Evolutionary conservation across 1,139 yeast species (phyloP).

Genomic region (Hyphopichia burtonii): DNA sequence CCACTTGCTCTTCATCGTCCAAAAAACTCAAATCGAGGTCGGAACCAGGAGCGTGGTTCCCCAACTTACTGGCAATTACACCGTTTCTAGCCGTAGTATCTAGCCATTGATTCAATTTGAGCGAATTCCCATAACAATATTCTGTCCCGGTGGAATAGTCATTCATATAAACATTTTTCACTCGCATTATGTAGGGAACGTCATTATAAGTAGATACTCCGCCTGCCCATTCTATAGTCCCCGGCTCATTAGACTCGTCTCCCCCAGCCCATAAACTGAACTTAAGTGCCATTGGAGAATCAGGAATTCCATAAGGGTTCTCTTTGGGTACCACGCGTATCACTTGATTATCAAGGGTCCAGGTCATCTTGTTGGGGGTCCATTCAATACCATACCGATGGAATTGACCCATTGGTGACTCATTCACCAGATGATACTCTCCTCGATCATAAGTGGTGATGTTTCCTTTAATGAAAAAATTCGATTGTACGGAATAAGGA

Average conservation of each 20-base stretch:
- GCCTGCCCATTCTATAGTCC: conserved; percentile 46
- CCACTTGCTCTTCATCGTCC: not conserved
- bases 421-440: conserved; percentile 23
- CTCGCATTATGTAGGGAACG: conserved; percentile 37
- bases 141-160: conserved; percentile 33
- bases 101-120: conserved; percentile 13
- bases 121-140: conserved; percentile 27
- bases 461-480: conserved; percentile 47
- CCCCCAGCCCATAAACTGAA: conserved; percentile 47
- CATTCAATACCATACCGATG: conserved; percentile 38
- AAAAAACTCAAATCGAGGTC: not conserved
- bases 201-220: conserved; percentile 32
- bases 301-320: conserved; percentile 33
- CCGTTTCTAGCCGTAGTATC: conserved; percentile 12
- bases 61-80: not conserved
- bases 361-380: conserved; percentile 31
- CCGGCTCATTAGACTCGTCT: conserved; percentile 30
- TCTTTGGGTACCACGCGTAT: conserved; percentile 22
- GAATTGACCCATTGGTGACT: conserved; percentile 20
- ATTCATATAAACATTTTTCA: conserved; percentile 25
- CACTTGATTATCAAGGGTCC: conserved; percentile 30
- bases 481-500: conserved; percentile 34
- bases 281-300: conserved; percentile 38
- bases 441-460: conserved; percentile 43
- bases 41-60: not conserved